Conservation (phyloP, 352 stramenopile genomes). For the Phytophthora pluvialis region DNA sequence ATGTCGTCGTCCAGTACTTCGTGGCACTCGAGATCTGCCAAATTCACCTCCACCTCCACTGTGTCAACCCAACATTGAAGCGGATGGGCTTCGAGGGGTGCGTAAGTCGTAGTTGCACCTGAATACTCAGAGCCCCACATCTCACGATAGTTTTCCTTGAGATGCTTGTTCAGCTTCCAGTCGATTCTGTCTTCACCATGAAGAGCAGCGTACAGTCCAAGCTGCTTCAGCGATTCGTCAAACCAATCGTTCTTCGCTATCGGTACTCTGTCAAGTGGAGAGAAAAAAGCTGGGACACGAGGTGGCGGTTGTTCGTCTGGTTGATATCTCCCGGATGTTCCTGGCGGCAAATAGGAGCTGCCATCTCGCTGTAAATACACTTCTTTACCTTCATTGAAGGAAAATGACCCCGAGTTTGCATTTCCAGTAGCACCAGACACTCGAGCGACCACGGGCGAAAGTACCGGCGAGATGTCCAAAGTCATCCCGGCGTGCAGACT, state of each 20-base stretch:
- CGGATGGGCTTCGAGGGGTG: neutral
- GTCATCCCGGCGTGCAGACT: neutral
- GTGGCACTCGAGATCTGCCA: slow-evolving; percentile 17
- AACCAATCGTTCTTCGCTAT: slow-evolving; percentile 46
- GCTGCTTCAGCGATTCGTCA: slow-evolving; percentile 53
- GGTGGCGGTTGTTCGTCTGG: slow-evolving; percentile 7
- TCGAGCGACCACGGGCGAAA: slow-evolving; percentile 2
- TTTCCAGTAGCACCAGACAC: slow-evolving; percentile 1
- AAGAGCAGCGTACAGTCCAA: slow-evolving; percentile 47
- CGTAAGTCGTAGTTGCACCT: neutral
- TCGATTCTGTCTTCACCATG: slow-evolving; percentile 47
- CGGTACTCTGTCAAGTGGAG: slow-evolving; percentile 15
- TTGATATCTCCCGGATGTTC: neutral
- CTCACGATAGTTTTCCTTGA: slow-evolving; percentile 29
- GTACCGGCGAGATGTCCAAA: neutral
- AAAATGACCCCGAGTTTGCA: neutral
- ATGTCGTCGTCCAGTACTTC: slow-evolving; percentile 16
- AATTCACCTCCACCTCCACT: slow-evolving; percentile 2
- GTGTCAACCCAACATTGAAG: slow-evolving; percentile 8
- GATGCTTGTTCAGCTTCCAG: slow-evolving; percentile 50
- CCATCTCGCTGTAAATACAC: neutral
- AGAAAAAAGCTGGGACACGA: slow-evolving; percentile 45
- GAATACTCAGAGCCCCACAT: slow-evolving; percentile 24
- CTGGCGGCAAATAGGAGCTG: slow-evolving; percentile 1
- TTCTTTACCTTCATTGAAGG: neutral